Conservation (phyloP, 228 moss, liverwort and hornwort species). For the Sphagnum fallax region DNA sequence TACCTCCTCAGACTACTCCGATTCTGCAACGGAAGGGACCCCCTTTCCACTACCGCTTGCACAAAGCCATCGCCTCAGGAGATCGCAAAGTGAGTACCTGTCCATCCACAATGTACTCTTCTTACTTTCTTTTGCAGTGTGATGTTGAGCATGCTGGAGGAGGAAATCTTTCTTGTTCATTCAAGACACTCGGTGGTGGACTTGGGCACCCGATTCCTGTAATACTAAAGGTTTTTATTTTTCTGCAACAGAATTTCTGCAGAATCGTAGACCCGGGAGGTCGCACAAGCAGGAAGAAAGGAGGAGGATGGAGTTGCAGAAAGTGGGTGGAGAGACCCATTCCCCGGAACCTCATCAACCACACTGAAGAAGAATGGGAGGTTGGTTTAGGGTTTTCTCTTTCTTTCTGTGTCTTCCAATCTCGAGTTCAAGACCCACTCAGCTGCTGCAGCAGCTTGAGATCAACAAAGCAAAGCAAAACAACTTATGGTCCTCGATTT, state of each 20-base stretch:
- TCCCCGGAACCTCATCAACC: conserved; percentile 53
- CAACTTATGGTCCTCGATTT: too few species aligned
- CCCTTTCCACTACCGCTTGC: conserved; percentile 26
- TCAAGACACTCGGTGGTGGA: too few species aligned
- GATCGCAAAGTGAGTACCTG: conserved; percentile 2
- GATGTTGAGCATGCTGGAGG: too few species aligned
- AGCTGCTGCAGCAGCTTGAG: too few species aligned
- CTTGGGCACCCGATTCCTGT: too few species aligned
- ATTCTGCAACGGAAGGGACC: conserved; percentile 27
- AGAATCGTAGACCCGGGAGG: conserved; percentile 41
- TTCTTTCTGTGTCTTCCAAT: too few species aligned
- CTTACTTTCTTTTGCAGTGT: too few species aligned
- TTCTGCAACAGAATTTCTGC: conserved; percentile 25
- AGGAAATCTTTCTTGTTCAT: too few species aligned
- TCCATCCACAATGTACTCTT: too few species aligned
- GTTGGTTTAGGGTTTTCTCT: conserved; percentile 3
- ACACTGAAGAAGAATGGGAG: conserved; percentile 47
- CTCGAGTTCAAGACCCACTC: too few species aligned
- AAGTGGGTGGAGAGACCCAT: conserved; percentile 32
- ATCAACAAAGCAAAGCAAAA: too few species aligned
- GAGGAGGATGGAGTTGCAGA: conserved; percentile 46
- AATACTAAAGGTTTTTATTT: too few species aligned
- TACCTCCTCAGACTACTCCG: conserved; percentile 22
- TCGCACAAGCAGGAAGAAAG: conserved; percentile 37
- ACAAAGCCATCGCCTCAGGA: conserved; percentile 35